Base-by-base conservation (phyloP, 345 rosid species). In the Ceriops zippeliana region DNA sequence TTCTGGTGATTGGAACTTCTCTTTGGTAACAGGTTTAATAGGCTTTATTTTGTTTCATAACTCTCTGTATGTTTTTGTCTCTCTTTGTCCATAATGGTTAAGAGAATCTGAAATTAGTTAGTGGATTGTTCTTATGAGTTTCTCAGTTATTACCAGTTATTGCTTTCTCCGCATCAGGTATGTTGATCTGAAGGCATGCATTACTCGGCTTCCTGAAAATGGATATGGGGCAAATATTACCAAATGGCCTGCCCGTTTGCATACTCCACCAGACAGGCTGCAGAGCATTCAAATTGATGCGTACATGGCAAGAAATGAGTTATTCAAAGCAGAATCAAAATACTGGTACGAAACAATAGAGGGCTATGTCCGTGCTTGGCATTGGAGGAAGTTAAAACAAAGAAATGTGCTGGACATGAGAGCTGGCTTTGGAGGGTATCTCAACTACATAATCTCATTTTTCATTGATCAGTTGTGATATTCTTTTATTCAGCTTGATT, bases 361-460 rank as follows among this genome's bases (percentile, higher is more conserved):
- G 58, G 80, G 93, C 79, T 95, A 87, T 77, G 86, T 90, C 27
- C 86, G 89, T 34, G 87, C 80, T 70, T 82, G 90, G 69, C 89
- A 83, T 26, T 92, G 99, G 99, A 89, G 87, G 85, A 81, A 87
- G 76, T 69, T 84, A 63, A 90, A 81, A 70, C 75, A 91, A n/a
- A 85, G 98, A 90, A 95, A 95, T 77, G 92, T 95, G n/a, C 30
- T 95, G 87, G 99, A 95, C 84, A 92, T 95, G 98, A 91, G 76
- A 83, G 96, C 98, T 66, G 85, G 93, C 83, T 95, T 79, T 83
- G 99, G 98, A 83, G 97, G 99, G 97, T 91, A 88, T 28, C 4
- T 2, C 70, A 37, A 76, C 35, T 20, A n/a, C 34, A 5, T 64
- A 61, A 67, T 75, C 66, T 35, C 60, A 65, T 72, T 10, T 5